Evolutionary conservation across 1,139 yeast species (phyloP), one percentile per base, ranked within the genome.

Genomic region (Yamadazyma sp.): DNA sequence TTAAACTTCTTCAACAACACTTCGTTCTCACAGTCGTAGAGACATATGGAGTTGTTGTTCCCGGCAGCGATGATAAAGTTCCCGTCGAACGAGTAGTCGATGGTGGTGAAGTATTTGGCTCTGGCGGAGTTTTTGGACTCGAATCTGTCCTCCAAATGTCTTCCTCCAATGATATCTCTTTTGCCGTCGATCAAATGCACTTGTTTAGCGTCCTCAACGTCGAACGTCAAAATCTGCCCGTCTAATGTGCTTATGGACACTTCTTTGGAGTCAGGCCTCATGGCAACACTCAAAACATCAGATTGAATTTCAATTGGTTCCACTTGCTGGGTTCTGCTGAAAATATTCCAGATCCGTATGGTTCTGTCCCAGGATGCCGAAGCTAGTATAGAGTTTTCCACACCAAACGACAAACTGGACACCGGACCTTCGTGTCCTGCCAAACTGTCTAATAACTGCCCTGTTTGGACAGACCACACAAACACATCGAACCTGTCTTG

Each of bases 361-460:
- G 98, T 88, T 53, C 84, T 86, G 64, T 92, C 99, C 99, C 99
- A 94, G 20, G 96, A 85, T 2, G 96, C 95, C 43, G 94, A 83
- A 2, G 96, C 98, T 42, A 92, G 70, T 9, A 83, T 74, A 17
- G 88, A 77, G 46, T 78, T 82, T 56, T 89, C 97, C 11, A 69
- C 69, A 37, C 97, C 96, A 61, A 94, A 92, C 9, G 94, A 80
- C 34, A 92, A 70, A 49, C 89, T 81, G 2, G 96, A 87, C 3
- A 92, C 84, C 0, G 99, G 98, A 1, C 97, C 99, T 53, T 87
- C 95, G 60, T 92, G 99, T 5, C 98, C 98, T 4, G 92, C 71
- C 37, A 92, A 71, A 17, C 87, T 77, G 56, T 94, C 98, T 41
- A 92, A 73, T 36, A 92, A 68, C 59, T 91, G 97, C 1, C 95